A percentile compares a stretch with the other conserved stretches of the same genome.
These are phyloP conservation scores for Protea cynaroides DNA, from an alignment of 164 flowering plant species.

Conservation along the genomic window DNA sequence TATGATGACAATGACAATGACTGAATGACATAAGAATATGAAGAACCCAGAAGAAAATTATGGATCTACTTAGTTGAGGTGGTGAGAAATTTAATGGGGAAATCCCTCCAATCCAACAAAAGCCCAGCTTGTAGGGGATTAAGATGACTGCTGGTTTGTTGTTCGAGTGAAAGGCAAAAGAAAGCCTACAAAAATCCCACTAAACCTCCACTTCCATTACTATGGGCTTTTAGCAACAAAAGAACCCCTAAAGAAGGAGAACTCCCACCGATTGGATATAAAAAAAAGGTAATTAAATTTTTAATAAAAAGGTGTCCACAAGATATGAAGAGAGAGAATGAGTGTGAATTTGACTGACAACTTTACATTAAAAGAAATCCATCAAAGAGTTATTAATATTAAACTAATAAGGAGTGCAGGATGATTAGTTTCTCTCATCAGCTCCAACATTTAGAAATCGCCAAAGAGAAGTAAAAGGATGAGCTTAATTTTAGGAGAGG, in stretches of 20 bases:
- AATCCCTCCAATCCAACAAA: slow-evolving; percentile 6
- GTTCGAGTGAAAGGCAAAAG: slow-evolving; percentile 2
- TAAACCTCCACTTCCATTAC: too few species aligned
- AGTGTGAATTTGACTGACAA: slow-evolving; percentile 10
- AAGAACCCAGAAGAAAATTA: background rate
- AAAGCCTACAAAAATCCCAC: background rate
- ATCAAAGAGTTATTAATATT: slow-evolving; percentile 1
- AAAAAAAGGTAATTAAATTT: background rate
- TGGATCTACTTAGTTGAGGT: slow-evolving; percentile 1
- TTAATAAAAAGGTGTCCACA: too few species aligned
- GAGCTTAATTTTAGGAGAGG: too few species aligned
- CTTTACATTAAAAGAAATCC: slow-evolving; percentile 1
- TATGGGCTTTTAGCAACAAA: too few species aligned
- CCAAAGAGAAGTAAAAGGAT: too few species aligned
- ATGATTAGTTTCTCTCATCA: slow-evolving; percentile 13
- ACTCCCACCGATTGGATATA: background rate
- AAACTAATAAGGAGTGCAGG: slow-evolving; percentile 19
- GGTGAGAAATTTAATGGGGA: slow-evolving; percentile 2
- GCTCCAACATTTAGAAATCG: too few species aligned
- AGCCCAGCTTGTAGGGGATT: slow-evolving; percentile 16
- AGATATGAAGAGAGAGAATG: slow-evolving; percentile 1
- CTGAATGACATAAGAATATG: too few species aligned
- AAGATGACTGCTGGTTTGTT: slow-evolving; percentile 14
- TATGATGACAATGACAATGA: too few species aligned
- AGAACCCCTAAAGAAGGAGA: slow-evolving; percentile 1